Percentiles rank a stretch among this genome's conserved stretches.
Evolutionary conservation across 345 rosid genomes (phyloP).

Genomic region (Cardamine chenopodiifolia): DNA sequence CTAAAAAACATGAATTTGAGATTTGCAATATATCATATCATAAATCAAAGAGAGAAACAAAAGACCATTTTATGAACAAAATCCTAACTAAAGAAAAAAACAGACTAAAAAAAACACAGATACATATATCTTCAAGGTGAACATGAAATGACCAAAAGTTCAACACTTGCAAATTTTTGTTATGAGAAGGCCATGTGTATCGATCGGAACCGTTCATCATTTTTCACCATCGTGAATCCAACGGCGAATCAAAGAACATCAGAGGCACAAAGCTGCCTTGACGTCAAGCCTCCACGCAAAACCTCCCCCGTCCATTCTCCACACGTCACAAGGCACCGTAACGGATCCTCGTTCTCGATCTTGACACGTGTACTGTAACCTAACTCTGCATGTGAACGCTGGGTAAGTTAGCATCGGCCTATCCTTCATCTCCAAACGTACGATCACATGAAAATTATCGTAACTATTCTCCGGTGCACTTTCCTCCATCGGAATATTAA

Average conservation of each 20-base stretch:
- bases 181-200: background rate
- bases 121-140: constrained; percentile 31
- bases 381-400: constrained; percentile 75
- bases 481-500: constrained; percentile 32
- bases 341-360: constrained; percentile 57
- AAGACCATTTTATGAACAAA: background rate
- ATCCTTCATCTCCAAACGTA: constrained; percentile 69
- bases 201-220: constrained; percentile 13
- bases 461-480: constrained; percentile 25
- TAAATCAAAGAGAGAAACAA: constrained; percentile 1
- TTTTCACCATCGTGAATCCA: background rate
- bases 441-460: constrained; percentile 45
- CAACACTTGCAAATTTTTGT: background rate
- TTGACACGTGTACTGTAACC: constrained; percentile 58
- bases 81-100: background rate
- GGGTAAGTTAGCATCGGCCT: constrained; percentile 40
- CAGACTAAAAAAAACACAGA: background rate
- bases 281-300: constrained; percentile 90
- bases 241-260: constrained; percentile 7
- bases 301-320: constrained; percentile 78
- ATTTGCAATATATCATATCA: constrained; percentile 9
- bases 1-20: background rate
- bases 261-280: constrained; percentile 69
- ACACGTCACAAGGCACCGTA: constrained; percentile 80
- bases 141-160: constrained; percentile 15